Percentiles rank a stretch among this genome's conserved stretches.
Conservation (phyloP, 805 yeast genomes). For the Sugiyamaella lignohabitans region DNA sequence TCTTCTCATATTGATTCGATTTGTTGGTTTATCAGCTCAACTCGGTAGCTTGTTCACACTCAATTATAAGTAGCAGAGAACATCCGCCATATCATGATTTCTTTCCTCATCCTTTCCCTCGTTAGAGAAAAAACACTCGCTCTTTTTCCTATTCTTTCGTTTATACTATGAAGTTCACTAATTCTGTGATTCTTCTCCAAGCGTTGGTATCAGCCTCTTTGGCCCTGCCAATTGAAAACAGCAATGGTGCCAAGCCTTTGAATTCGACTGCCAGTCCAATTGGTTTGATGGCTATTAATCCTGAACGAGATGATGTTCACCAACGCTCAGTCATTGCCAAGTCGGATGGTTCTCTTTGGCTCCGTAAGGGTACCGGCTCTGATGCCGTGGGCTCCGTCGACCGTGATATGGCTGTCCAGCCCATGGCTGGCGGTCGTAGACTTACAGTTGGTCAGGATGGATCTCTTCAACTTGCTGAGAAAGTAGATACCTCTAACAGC, state of each 20-base stretch:
- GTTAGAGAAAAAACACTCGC: no score
- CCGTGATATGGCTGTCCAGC: slow-evolving; percentile 4
- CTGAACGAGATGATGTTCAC: slow-evolving; percentile 1
- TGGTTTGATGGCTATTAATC: slow-evolving; percentile 6
- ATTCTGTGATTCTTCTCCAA: slow-evolving; percentile 12
- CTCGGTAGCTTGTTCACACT: no score
- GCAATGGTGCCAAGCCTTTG: neutral
- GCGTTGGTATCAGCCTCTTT: slow-evolving; percentile 9
- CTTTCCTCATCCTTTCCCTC: no score
- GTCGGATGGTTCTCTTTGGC: slow-evolving; percentile 11
- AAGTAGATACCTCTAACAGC: neutral
- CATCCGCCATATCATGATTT: no score
- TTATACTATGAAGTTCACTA: slow-evolving; percentile 11
- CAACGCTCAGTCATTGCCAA: slow-evolving; percentile 5
- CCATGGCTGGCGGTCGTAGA: slow-evolving; percentile 8
- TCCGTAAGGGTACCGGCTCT: neutral
- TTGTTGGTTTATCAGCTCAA: no score
- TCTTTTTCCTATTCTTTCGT: no score
- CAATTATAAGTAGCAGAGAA: no score
- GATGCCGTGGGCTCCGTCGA: slow-evolving; percentile 5
- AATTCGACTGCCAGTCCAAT: neutral
- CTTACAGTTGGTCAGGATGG: slow-evolving; percentile 8
- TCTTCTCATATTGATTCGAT: no score
- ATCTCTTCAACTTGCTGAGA: slow-evolving; percentile 9
- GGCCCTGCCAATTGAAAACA: slow-evolving; percentile 4